Base-by-base conservation (phyloP, 768 basidiomycete species). In the Megacollybia marginata region DNA sequence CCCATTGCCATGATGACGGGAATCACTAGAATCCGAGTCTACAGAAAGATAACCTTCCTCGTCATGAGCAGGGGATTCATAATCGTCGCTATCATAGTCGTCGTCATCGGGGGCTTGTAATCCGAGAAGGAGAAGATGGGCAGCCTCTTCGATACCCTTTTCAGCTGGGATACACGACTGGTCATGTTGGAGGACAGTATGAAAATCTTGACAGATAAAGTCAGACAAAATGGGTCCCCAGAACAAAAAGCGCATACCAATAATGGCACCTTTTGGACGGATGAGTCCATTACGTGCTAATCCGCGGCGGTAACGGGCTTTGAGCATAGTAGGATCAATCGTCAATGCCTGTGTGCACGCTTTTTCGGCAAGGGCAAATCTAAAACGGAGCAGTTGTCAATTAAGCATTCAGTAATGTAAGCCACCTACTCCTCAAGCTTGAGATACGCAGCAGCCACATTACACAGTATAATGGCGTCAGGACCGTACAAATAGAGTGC, bases 11-110 rank as follows among this genome's bases (percentile, higher is more conserved):
- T 56, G 58, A 50, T 80, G 79, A 34, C 66, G 62, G 51, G 68
- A 79, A 54, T 82, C 80, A 47, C 75, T 78, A 11, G 76, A 76
- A 58, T 80, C 80, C 0, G 75, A 78, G 9, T 70, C 65, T 1
- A 69, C 69, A 9, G 67, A 71, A 44, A 70, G 58, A 20, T 72
- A 71, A 4, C 65, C 50, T 6, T 63, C 55, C 2, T 67, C 64
- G 3, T 69, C 69, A 1, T 62, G 23, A 23, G 43, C n/a, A 10
- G 15, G n/a, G 10, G 11, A 23, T 10, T 10, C 12, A 23, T 18
- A n/a, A 10, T 44, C 43, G 23, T 44, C 23, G 43, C 11, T 16
- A 18, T 23, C 35, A 36, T 36, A 36, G 16, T 36, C n/a, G n/a
- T n/a, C n/a, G n/a, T n/a, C n/a, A n/a, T n/a, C n/a, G 35, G 10